Evolutionary conservation across 2,329 filamentous ascomycete genomes (phyloP), one percentile per base, ranked within the genome.

Genomic region (Leptodontidium sp.): DNA sequence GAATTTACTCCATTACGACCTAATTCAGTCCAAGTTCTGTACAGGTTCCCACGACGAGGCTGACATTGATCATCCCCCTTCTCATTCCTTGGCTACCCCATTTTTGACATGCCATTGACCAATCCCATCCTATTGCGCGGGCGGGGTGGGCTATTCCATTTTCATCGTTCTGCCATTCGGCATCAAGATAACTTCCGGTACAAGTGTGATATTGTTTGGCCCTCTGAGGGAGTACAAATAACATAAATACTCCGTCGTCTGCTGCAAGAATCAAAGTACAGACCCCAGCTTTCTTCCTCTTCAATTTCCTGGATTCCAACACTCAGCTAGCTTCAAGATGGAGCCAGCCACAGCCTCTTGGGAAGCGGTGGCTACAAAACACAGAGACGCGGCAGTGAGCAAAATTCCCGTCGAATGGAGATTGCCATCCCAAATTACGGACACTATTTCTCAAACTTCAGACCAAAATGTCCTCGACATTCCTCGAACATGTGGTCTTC

Each of bases 401-500:
- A 58, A 50, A 14, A 49, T 65, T n/a, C 53, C 64, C 9, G n/a
- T 24, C 5, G 32, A 24, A 9, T 59, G 64, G 53, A 57, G 4
- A 26, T 43, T 65, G 21, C n/a, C 52, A 29, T 38, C 52, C 4
- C 17, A 55, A n/a, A 47, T 59, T 32, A 57, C 45, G 4, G n/a
- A 35, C 12, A 35, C 26, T 5, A 26, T 65, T 35, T 38, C 52
- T 21, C n/a, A 58, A 35, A 38, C 52, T 3, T 58, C 43, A 2
- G 21, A 38, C 21, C 38, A 32, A 6, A 67, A 50, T 58, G 59
- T 67, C 24, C 59, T 67, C 12, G 35, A 32, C 17, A 53, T 67
- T 43, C 65, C 65, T 14, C n/a, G 59, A 12, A 62, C 35, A 5
- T 64, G 59, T 58, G 65, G 65, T 40, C 35, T 67, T 21, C 61